Conservation (phyloP, 1,139 yeast species). For the Pneumocystis jirovecii region DNA sequence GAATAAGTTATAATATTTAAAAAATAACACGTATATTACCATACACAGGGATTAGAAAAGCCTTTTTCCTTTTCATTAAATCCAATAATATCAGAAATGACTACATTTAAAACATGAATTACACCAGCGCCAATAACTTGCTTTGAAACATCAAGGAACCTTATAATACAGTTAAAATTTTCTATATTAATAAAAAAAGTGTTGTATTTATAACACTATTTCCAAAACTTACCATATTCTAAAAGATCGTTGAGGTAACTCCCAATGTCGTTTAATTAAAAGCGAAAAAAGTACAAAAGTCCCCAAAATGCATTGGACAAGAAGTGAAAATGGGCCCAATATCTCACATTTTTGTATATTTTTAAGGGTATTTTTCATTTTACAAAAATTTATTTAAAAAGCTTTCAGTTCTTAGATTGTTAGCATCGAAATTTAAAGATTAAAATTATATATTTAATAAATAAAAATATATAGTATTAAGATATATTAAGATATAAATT, state of each 20-base stretch:
- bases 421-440: not conserved
- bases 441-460: not conserved
- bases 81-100: not conserved
- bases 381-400: not conserved
- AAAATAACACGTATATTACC: not conserved
- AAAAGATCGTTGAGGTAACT: slow-evolving; percentile 3
- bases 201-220: not conserved
- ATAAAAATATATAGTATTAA: not conserved
- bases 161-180: not conserved
- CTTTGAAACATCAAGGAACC: not conserved
- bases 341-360: slow-evolving; percentile 25
- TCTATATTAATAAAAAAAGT: not conserved
- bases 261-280: slow-evolving; percentile 46
- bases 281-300: slow-evolving; percentile 58
- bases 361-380: not conserved
- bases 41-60: not conserved
- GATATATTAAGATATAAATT: not conserved
- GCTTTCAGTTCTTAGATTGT: not conserved
- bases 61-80: not conserved
- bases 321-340: slow-evolving; percentile 31
- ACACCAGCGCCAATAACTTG: not conserved
- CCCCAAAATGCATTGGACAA: slow-evolving; percentile 41
- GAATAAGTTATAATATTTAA: not conserved
- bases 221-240: not conserved
- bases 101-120: not conserved